These are phyloP conservation scores for Chalciporus pseudorubinellus DNA, from an alignment of 768 basidiomycete species.

Conservation along the genomic window DNA sequence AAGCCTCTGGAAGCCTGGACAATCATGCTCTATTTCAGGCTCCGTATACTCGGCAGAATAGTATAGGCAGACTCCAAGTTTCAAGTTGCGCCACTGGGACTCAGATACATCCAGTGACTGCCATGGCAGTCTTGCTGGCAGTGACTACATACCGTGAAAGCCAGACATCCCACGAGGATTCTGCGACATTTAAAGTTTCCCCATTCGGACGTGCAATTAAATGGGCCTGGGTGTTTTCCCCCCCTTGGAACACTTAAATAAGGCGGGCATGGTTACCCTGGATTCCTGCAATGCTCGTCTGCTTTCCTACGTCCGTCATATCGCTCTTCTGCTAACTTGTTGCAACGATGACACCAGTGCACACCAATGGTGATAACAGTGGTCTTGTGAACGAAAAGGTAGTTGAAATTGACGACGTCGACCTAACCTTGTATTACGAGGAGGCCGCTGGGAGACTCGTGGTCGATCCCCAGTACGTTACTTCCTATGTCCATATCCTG, in stretches of 20 bases:
- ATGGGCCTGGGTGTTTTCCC: not conserved
- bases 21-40: no score
- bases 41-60: no score
- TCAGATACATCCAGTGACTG: no score
- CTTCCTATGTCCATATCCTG: not conserved
- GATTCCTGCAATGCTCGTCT: no score
- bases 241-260: not conserved
- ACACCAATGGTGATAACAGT: not conserved
- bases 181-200: not conserved
- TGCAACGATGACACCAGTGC: not conserved
- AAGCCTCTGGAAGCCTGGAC: no score
- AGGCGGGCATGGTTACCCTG: not conserved
- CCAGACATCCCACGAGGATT: no score
- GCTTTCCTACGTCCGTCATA: not conserved
- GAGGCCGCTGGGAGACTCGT: constrained; percentile 56
- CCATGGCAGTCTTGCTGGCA: no score
- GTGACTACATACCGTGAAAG: no score
- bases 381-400: not conserved
- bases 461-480: constrained; percentile 52
- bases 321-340: not conserved
- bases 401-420: constrained; percentile 19
- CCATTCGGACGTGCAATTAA: not conserved
- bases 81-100: no score
- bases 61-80: no score
- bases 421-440: constrained; percentile 48